Conservation (phyloP, 164 flowering plant species). For the Nymphaea colorata region DNA sequence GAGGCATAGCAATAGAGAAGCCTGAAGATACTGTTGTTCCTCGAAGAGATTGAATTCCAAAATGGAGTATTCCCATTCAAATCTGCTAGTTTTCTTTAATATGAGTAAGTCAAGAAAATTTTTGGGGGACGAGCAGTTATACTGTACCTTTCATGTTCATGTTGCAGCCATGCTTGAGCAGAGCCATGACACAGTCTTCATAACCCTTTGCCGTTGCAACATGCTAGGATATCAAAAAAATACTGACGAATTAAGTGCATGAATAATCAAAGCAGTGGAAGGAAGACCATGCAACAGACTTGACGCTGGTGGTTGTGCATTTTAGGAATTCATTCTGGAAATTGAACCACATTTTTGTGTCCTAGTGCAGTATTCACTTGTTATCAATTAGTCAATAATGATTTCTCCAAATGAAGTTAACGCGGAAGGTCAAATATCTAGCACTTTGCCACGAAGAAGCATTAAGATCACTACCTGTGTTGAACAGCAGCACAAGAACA, state of each 20-base stretch:
- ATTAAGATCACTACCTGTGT: no score
- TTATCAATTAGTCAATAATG: background rate
- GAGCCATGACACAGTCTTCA: slow-evolving; percentile 66
- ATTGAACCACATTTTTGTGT: background rate
- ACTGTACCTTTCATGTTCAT: slow-evolving; percentile 45
- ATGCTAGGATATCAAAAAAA: slow-evolving; percentile 32
- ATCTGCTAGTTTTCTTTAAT: slow-evolving; percentile 26
- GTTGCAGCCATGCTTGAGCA: slow-evolving; percentile 59
- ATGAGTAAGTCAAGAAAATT: background rate
- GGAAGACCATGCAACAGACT: background rate
- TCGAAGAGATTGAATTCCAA: slow-evolving; percentile 67
- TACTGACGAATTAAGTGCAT: background rate
- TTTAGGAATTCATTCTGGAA: background rate
- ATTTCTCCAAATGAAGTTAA: background rate
- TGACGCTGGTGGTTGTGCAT: background rate
- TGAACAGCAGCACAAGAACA: no score
- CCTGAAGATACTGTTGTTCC: slow-evolving; percentile 54
- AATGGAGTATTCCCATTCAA: slow-evolving; percentile 60
- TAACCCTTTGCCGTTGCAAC: slow-evolving; percentile 78
- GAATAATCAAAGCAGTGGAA: background rate
- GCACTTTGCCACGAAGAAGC: no score
- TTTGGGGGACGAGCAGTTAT: background rate
- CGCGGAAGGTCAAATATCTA: no score
- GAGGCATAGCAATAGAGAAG: slow-evolving; percentile 49
- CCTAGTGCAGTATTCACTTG: background rate